These are phyloP conservation scores for Fusarium coicis DNA, from an alignment of 2,329 filamentous ascomycete genomes.

Conservation along the genomic window DNA sequence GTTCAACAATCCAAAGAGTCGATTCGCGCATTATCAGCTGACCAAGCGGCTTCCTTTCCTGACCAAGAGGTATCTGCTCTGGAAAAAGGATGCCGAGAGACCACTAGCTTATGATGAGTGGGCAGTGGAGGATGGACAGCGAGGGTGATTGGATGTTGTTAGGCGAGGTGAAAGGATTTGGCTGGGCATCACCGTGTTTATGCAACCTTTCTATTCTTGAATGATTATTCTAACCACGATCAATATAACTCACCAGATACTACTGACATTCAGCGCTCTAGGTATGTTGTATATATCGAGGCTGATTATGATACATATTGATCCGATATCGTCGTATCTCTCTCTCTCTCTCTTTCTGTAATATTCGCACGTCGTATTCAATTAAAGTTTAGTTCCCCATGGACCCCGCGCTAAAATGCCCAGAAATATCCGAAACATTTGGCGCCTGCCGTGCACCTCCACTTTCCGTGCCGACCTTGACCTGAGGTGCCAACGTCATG, in stretches of 20 bases:
- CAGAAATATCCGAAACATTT: background rate
- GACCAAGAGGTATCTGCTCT: conserved; percentile 14
- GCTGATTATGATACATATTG: background rate
- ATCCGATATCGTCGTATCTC: background rate
- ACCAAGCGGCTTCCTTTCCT: conserved; percentile 51
- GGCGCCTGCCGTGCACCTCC: background rate
- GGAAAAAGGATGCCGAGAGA: background rate
- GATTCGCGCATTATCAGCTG: conserved; percentile 53
- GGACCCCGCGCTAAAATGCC: background rate
- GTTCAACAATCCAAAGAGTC: conserved; percentile 46
- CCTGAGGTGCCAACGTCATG: background rate
- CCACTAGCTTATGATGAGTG: conserved; percentile 2
- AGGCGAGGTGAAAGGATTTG: background rate
- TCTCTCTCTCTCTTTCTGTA: background rate
- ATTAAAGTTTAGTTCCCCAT: conserved; percentile 11
- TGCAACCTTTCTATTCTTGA: background rate
- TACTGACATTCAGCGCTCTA: background rate
- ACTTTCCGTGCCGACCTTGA: background rate
- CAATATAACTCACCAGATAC: too few relatives aligned
- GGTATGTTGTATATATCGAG: background rate
- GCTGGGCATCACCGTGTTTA: background rate
- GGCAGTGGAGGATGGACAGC: conserved; percentile 5
- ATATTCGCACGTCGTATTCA: conserved; percentile 26
- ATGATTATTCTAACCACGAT: background rate
- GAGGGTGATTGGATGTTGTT: background rate